Conservation (phyloP, 2,329 filamentous ascomycete genomes). For the Monilinia aucupariae region DNA sequence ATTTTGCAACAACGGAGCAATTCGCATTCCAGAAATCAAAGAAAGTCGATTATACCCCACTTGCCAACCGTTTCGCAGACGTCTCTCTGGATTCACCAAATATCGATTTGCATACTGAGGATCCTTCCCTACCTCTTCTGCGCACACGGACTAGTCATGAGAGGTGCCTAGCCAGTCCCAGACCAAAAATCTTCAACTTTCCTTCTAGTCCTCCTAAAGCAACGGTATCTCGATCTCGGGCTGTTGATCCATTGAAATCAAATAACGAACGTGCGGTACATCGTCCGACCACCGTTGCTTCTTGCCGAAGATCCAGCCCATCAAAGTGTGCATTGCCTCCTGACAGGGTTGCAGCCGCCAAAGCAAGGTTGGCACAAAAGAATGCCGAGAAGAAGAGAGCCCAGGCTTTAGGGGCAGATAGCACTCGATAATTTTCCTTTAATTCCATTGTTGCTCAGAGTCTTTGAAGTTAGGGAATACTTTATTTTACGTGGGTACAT, state of each 20-base stretch:
- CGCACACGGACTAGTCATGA: conserved; percentile 22
- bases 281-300: conserved; percentile 16
- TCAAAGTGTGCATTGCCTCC: conserved; percentile 30
- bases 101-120: conserved; percentile 22
- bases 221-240: conserved; percentile 22
- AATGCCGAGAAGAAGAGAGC: conserved; percentile 30
- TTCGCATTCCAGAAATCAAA: conserved; percentile 23
- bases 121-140: conserved; percentile 21
- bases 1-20: conserved; percentile 24
- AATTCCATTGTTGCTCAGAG: background rate
- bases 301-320: conserved; percentile 25
- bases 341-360: conserved; percentile 35
- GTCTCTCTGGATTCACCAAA: conserved; percentile 22
- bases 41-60: conserved; percentile 28
- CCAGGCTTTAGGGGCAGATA: conserved; percentile 19
- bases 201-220: conserved; percentile 31
- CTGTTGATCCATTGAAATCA: conserved; percentile 20
- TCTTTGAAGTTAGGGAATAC: background rate
- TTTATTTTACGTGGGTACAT: background rate
- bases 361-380: conserved; percentile 34
- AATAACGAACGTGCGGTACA: conserved; percentile 17
- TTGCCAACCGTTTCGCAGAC: conserved; percentile 23
- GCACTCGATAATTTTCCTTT: conserved; percentile 5
- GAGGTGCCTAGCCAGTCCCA: conserved; percentile 24
- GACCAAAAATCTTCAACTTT: conserved; percentile 31